Evolutionary conservation across 2,329 filamentous ascomycete species (phyloP).

Genomic region (Coniochaeta sp.): DNA sequence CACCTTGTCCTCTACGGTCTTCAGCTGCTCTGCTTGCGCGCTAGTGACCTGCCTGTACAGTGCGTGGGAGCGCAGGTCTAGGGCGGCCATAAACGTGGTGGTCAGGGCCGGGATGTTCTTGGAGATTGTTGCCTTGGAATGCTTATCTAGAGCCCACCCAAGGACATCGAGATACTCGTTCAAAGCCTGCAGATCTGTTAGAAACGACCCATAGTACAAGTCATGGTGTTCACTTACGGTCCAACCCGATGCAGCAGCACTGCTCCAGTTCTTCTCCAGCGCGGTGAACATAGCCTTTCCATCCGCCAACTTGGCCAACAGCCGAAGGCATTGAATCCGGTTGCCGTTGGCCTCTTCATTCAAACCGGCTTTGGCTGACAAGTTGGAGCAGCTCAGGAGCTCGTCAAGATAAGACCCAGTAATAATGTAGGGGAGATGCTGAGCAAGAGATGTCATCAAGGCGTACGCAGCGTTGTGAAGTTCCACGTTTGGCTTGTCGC

Average conservation of each 20-base stretch:
- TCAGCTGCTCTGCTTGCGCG: conserved; percentile 35
- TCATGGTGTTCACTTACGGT: conserved; percentile 39
- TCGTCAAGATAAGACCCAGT: conserved; percentile 66
- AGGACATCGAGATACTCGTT: conserved; percentile 65
- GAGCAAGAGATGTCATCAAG: conserved; percentile 70
- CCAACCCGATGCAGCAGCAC: conserved; percentile 55
- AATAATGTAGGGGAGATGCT: conserved; percentile 85
- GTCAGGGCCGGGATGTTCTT: conserved; percentile 69
- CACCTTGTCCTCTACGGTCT: conserved; percentile 54
- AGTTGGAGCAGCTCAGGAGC: conserved; percentile 64
- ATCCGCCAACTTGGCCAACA: conserved; percentile 71
- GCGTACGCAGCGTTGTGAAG: conserved; percentile 79
- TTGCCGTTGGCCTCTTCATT: conserved; percentile 56
- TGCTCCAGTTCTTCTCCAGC: conserved; percentile 64
- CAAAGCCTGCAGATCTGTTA: conserved; percentile 44
- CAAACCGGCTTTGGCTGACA: conserved; percentile 57
- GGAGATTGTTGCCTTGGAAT: conserved; percentile 69
- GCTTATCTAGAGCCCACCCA: conserved; percentile 64
- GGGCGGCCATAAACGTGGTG: conserved; percentile 48
- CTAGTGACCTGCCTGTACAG: conserved; percentile 34
- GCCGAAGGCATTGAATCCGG: conserved; percentile 61
- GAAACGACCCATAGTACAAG: conserved; percentile 5
- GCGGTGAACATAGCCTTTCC: conserved; percentile 69
- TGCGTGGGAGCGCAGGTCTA: conserved; percentile 59
- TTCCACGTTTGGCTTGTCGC: conserved; percentile 46